Base-by-base conservation (phyloP, 208 protist species). In the Leishmania tarentolae region DNA sequence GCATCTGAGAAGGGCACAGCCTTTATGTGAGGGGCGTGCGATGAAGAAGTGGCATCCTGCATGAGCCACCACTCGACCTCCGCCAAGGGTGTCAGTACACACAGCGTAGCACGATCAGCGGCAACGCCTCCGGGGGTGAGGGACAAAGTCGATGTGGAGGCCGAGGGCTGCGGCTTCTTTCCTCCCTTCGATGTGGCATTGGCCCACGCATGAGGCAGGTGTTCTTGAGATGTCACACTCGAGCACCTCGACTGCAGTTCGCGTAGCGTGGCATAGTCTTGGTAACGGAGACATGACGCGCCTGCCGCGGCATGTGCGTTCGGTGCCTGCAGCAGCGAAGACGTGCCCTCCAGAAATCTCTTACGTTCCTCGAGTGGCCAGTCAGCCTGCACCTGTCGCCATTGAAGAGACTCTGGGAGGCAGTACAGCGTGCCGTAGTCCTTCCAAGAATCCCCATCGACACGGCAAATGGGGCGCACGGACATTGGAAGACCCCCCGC, bases 31-130 rank as follows among this genome's bases (percentile, higher is more conserved):
- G 17, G 46, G 44, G 21, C 24, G 63, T 50, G 2, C 21, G 35
- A 9, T 47, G 35, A 17, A 53, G 37, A 50, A 40, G 35, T 42
- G 28, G 40, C 19, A 35, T 73, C 71, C 24, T 69, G 61, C n/a
- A 56, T n/a, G 35, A 83, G 5, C 81, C 81, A 84, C 81, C 81
- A 84, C 44, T 81, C 42, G n/a, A 85, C 77, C 65, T 85, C 82
- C 40, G 69, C 82, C 40, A 81, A 56, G 4, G 82, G 72, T 44
- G 61, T 77, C 52, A 85, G 21, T 40, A 85, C 71, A 37, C 47
- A 70, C 15, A 85, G 24, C 21, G 66, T 17, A 13, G 35, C 15
- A n/a, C 72, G 7, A 17, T 73, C 69, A 37, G 69, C 5, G 17
- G 40, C 2, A 28, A 17, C 44, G 1, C 42, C 35, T 50, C 28